Conservation (phyloP, 2,329 filamentous ascomycete species). For the Cladorrhinum sp. region DNA sequence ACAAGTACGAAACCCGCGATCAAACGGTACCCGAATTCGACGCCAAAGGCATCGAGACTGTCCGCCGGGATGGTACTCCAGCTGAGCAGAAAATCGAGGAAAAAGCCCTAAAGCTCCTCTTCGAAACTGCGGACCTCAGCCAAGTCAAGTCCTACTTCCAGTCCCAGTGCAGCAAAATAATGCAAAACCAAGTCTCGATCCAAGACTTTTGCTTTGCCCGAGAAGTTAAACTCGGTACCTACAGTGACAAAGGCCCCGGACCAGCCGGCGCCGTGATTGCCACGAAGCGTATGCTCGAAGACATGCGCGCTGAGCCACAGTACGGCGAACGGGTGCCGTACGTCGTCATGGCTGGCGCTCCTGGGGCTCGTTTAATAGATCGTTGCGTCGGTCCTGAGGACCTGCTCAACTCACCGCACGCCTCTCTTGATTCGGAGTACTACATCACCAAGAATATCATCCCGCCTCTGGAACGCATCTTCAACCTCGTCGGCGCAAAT, state of each 20-base stretch:
- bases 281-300: constrained; percentile 78
- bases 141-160: constrained; percentile 90
- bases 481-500: constrained; percentile 92
- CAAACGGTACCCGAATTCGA: constrained; percentile 87
- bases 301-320: constrained; percentile 83
- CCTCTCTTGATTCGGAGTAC: constrained; percentile 87
- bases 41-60: constrained; percentile 97
- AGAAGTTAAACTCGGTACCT: constrained; percentile 87
- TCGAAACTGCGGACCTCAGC: constrained; percentile 84
- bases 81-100: constrained; percentile 97
- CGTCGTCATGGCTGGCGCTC: constrained; percentile 84
- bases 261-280: constrained; percentile 89
- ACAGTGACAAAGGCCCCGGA: constrained; percentile 73
- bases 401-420: constrained; percentile 70
- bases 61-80: constrained; percentile 88
- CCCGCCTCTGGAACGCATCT: constrained; percentile 90
- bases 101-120: constrained; percentile 81
- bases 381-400: constrained; percentile 86
- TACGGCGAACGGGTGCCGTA: constrained; percentile 95
- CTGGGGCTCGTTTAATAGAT: constrained; percentile 80
- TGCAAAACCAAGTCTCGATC: constrained; percentile 80
- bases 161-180: constrained; percentile 84
- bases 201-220: constrained; percentile 95
- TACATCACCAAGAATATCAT: constrained; percentile 97
- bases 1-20: constrained; percentile 81